Evolutionary conservation across 208 protist genomes (phyloP), one percentile per base, ranked within the genome.

Genomic region (Leishmania guyanensis): DNA sequence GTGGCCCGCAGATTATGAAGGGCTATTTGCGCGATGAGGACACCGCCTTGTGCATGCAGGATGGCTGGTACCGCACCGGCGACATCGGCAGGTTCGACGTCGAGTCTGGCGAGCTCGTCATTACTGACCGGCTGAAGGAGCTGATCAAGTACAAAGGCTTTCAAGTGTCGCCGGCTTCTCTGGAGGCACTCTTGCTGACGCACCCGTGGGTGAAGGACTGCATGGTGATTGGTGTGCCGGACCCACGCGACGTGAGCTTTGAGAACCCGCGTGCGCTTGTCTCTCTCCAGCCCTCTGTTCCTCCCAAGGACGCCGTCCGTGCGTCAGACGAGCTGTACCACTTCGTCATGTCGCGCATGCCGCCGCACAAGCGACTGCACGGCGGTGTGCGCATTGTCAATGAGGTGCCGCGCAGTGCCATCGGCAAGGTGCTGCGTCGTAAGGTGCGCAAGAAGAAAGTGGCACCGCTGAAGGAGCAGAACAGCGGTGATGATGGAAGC

Each of bases 91-190:
- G 84, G 43, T 75, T 90, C 26, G 43, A 46, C 43, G 83, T 73
- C 3, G 56, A 72, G 43, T 86, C 73, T 17, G 80, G 85, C 50
- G 39, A 90, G 33, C 46, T 91, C 14, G 80, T 83, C 74, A 92
- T 96, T 76, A 83, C 84, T 12, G 94, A 96, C 78, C 86, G 95
- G 69, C 78, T 94, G 36, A 98, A 98, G 80, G 95, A 98, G 78
- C 86, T 98, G 36, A 98, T 98, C 80, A 98, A 98, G 84, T 92
- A 88, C 85, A 98, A 98, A 78, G 95, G 95, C 56, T 95, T 95
- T 72, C 95, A 98, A 86, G 94, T 98, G 20, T 86, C 95, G 20
- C 94, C 95, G 0, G 92, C 94, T 5, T 88, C 92, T 58, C 72
- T 98, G 2, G 95, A 98, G 83, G 93, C 76, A 20, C 29, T 91